A percentile compares a stretch with the other conserved stretches of the same genome.
Evolutionary conservation across 345 rosid genomes (phyloP).

Genomic region (Anacardium occidentale): DNA sequence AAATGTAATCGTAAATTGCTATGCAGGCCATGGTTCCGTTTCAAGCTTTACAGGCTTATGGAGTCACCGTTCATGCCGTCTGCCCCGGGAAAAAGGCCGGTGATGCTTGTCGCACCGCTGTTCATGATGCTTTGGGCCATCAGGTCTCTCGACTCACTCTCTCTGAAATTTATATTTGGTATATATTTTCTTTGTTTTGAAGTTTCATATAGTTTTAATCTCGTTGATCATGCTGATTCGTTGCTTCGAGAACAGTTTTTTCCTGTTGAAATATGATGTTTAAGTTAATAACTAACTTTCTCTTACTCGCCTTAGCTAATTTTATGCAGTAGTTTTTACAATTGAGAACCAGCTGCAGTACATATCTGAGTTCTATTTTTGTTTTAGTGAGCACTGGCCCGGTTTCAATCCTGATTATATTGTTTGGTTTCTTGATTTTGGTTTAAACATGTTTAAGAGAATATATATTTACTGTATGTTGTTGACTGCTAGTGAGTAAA

Average conservation of each 20-base stretch:
- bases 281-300: no score
- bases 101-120: constrained; percentile 71
- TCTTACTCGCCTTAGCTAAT: background rate
- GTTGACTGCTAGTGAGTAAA: no score
- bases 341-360: no score
- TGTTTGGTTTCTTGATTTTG: background rate
- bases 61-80: constrained; percentile 63
- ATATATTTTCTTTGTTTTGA: background rate
- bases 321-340: background rate
- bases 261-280: no score
- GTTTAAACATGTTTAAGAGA: background rate
- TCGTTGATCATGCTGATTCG: no score
- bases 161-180: background rate
- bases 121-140: constrained; percentile 55
- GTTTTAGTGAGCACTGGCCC: background rate
- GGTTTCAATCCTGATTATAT: background rate
- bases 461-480: no score
- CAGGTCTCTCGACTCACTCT: constrained; percentile 45
- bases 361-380: no score
- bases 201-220: no score
- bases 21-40: constrained; percentile 89
- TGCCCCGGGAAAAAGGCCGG: constrained; percentile 87
- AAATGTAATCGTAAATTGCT: background rate
- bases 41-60: constrained; percentile 76
- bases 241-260: no score